Evolutionary conservation across 148 eudicot species (phyloP).

Genomic region (Spergularia bocconei): DNA sequence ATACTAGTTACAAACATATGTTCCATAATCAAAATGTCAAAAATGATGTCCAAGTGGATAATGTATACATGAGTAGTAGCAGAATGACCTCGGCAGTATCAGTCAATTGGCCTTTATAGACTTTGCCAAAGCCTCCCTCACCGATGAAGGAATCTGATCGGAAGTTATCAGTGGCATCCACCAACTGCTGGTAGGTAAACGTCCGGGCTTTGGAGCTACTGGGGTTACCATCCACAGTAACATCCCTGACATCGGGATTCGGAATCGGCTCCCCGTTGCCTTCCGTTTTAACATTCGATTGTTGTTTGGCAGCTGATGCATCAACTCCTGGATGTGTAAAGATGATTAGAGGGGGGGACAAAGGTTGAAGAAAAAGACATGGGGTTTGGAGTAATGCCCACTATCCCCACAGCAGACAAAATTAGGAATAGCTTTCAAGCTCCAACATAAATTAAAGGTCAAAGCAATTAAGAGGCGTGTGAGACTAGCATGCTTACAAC

Average conservation of each 20-base stretch:
- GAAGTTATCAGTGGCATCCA: conserved; percentile 31
- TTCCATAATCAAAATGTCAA: neutral
- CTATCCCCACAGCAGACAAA: too few species aligned
- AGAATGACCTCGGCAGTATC: conserved; percentile 30
- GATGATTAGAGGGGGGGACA: too few species aligned
- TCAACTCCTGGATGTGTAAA: too few species aligned
- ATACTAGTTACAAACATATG: neutral
- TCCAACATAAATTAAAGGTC: too few species aligned
- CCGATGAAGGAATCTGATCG: conserved; percentile 34
- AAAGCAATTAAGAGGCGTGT: too few species aligned
- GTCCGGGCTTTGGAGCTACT: conserved; percentile 21
- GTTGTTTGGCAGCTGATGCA: conserved; percentile 5
- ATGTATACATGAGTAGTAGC: neutral
- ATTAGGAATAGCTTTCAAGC: too few species aligned
- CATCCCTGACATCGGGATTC: neutral
- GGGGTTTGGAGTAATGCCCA: too few species aligned
- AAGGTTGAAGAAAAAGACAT: too few species aligned
- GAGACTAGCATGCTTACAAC: too few species aligned
- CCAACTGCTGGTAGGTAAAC: conserved; percentile 24
- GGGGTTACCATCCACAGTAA: conserved; percentile 11
- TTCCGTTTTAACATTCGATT: neutral
- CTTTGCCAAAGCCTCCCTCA: conserved; percentile 49
- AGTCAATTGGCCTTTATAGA: conserved; percentile 32
- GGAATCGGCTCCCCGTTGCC: neutral
- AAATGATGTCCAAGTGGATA: too few species aligned